Evolutionary conservation across 164 flowering plant genomes (phyloP).

Genomic region (Stephania cephalantha): DNA sequence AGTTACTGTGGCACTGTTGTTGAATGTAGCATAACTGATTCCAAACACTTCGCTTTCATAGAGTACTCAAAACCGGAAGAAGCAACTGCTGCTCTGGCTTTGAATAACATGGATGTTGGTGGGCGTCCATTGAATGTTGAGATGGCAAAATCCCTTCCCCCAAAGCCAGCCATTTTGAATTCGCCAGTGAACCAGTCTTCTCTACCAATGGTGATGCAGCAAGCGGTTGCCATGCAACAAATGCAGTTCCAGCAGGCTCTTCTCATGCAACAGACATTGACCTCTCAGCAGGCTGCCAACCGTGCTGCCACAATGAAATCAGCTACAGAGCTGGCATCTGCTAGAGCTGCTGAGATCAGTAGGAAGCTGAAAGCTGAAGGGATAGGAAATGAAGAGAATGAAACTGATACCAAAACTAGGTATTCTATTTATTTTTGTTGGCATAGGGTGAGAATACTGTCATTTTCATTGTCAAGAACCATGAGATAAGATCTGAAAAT

Average conservation of each 20-base stretch:
- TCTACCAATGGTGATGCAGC: constrained; percentile 90
- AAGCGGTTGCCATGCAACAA: constrained; percentile 99
- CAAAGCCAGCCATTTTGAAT: constrained; percentile 39
- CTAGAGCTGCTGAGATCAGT: constrained; percentile 97
- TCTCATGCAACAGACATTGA: constrained; percentile 87
- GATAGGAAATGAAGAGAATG: constrained; percentile 42
- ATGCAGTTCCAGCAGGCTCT: constrained; percentile 99
- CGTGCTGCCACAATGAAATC: constrained; percentile 94
- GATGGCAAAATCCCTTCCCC: constrained; percentile 98
- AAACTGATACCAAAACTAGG: constrained; percentile 53
- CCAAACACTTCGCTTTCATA: constrained; percentile 89
- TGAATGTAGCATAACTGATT: constrained; percentile 83
- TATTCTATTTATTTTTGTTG: constrained; percentile 16
- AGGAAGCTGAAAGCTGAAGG: constrained; percentile 82
- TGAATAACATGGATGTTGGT: constrained; percentile 92
- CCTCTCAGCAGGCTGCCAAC: constrained; percentile 91
- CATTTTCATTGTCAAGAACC: not conserved
- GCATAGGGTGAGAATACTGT: not conserved
- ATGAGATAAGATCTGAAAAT: not conserved
- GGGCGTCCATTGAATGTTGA: constrained; percentile 97
- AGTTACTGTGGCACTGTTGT: constrained; percentile 85
- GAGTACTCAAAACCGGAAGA: constrained; percentile 96
- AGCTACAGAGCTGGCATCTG: constrained; percentile 89
- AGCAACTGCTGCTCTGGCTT: constrained; percentile 81
- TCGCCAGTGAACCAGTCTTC: constrained; percentile 54